Evolutionary conservation across 176 grass and related monocot species (phyloP), one percentile per base, ranked within the genome.

Genomic region (Lolium multiflorum): DNA sequence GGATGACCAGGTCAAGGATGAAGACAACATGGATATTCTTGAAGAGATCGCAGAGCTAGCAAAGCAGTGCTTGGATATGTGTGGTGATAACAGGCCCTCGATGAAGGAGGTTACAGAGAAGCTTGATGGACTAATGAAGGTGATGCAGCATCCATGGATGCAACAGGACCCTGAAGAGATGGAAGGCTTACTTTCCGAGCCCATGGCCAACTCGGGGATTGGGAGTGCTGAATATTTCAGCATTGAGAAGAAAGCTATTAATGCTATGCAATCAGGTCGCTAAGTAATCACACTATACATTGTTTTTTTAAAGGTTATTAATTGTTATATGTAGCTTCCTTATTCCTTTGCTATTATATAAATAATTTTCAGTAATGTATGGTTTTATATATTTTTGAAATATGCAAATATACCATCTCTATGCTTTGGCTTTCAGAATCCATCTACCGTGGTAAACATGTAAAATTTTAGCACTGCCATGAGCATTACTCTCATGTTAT

Each of bases 91-190:
- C n/a, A 84, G 85, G 26, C 89, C 89, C 0, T 55, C 77, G 0
- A 91, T 88, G 89, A 91, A 18, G 31, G 60, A 85, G 48, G 77
- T 91, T 5, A 55, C 71, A 0, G 85, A 83, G 9, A 88, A 59
- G 22, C 73, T 88, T 50, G 73, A 62, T 14, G 77, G 39, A 9
- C 37, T 83, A 6, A 71, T 74, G 11, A 88, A 62, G 25, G 39
- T 77, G 0, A 77, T 83, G 39, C 71, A 77, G 0, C 80, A 83
- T 60, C 46, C 87, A 18, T 78, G 52, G 80, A 41, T 1, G 1
- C 38, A 78, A 2, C 35, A 31, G 21, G 38, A 49, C 21, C 0
- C 24, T 0, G 61, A 83, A 24, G 80, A 83, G 39, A 60, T 88
- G 5, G 80, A 83, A 43, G 24, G 25, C 11, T 82, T 88, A 3